A percentile compares a stretch with the other conserved stretches of the same genome.
Conservation (phyloP, 1,284 basidiomycete species). For the Rhodotorula sp. region DNA sequence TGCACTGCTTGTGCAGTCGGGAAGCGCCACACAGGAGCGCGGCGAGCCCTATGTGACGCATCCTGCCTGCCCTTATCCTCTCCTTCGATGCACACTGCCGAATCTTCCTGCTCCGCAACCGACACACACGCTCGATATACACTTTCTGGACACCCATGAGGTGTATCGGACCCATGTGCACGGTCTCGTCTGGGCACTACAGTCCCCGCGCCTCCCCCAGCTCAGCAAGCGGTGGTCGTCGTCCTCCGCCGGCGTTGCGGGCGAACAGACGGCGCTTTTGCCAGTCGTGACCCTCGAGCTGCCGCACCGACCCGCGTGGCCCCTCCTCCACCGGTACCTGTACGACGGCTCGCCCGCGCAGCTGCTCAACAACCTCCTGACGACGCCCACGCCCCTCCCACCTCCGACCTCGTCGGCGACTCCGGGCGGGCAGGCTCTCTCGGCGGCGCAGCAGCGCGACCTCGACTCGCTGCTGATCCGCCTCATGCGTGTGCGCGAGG, state of each 20-base stretch:
- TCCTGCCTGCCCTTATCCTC: neutral
- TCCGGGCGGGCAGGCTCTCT: neutral
- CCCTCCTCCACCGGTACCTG: constrained; percentile 4
- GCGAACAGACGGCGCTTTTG: neutral
- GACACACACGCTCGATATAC: neutral
- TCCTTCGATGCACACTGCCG: neutral
- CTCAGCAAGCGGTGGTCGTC: neutral
- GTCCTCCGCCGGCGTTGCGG: neutral
- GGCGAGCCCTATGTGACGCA: neutral
- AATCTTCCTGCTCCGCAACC: neutral
- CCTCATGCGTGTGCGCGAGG: neutral
- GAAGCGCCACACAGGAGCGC: neutral
- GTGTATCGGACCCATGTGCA: neutral
- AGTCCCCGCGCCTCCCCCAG: neutral
- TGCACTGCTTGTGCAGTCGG: neutral
- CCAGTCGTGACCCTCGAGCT: neutral
- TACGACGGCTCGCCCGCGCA: neutral
- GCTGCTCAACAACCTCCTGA: constrained; percentile 4
- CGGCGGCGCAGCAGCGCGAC: neutral
- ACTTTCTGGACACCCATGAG: constrained; percentile 5
- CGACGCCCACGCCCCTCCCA: neutral
- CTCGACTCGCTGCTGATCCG: neutral
- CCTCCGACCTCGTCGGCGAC: too few species aligned
- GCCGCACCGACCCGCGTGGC: neutral
- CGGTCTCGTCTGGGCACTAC: neutral